Base-by-base conservation (phyloP, 805 yeast genomes). In the Wickerhamomyces ciferrii region DNA sequence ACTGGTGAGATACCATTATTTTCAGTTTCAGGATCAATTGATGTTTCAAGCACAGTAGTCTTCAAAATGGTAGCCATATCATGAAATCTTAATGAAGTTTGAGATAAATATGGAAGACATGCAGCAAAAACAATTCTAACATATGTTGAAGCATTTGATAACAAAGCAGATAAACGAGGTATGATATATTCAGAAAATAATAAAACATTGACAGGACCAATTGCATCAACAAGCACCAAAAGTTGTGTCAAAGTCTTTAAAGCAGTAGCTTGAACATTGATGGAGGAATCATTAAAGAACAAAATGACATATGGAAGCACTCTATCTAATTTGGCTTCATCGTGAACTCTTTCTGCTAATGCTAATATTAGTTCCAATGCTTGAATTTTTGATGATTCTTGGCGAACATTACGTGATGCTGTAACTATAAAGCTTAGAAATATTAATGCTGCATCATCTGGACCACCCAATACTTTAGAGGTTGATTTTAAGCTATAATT, bases 311-410 rank as follows among this genome's bases (percentile, higher is more conserved):
- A 88, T 0, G 99, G 98, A 21, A 94, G 63, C 29, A 89, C 80
- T 40, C 97, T 67, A 61, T 94, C 97, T 36, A 94, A 68, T 60
- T 90, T 92, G 15, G 82, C 83, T 47, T 87, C 96, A 60, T 94
- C 98, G 21, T 79, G 77, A 2, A 89, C 70, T 47, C 79, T 76
- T 56, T 87, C 96, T 2, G 92, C 79, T 18, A 92, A 71, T 0
- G 88, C 86, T 9, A 87, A 62, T 1, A 94, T 75, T 50, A 91
- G 65, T 56, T 89, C 94, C 50, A 95, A 74, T 1, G 91, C 92
- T 55, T 79, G 78, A 9, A 83, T 61, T 49, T 87, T 71, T 37
- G 82, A 78, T 0, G 75, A 58, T 1, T 88, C 81, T 23, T 77
- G 76, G 8, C 78, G 73, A 0, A 87, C 76, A 39, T 85, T 75